Percentiles rank a stretch among this genome's conserved stretches.
Evolutionary conservation across 192 early-diverging fungal species (phyloP).

Genomic region (Mortierella antarctica): DNA sequence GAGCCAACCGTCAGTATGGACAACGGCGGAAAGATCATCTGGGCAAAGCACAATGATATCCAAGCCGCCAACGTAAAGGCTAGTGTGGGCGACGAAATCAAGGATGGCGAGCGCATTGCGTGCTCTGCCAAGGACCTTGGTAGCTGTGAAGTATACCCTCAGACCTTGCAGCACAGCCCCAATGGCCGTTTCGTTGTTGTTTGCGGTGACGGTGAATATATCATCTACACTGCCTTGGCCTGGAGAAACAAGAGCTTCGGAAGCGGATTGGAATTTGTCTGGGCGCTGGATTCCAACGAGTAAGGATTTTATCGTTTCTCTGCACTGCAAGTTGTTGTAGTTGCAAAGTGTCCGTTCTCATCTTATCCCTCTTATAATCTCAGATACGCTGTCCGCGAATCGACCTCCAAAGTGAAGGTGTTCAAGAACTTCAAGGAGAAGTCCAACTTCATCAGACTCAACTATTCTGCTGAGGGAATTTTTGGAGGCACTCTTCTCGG

Average conservation of each 20-base stretch:
- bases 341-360: background rate
- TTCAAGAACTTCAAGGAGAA: constrained; percentile 98
- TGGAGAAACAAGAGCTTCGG: constrained; percentile 99
- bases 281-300: constrained; percentile 97
- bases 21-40: constrained; percentile 95
- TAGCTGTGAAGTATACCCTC: constrained; percentile 98
- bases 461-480: constrained; percentile 92
- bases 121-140: constrained; percentile 94
- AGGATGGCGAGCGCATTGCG: constrained; percentile 94
- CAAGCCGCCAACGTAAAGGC: constrained; percentile 94
- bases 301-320: constrained; percentile 48
- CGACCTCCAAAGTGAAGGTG: constrained; percentile 86
- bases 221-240: constrained; percentile 99
- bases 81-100: constrained; percentile 79
- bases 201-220: constrained; percentile 99
- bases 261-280: constrained; percentile 95
- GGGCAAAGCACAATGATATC: constrained; percentile 98
- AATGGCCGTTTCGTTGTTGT: constrained; percentile 99
- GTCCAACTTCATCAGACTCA: constrained; percentile 72
- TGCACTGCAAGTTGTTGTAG: constrained; percentile 4
- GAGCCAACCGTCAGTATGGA: constrained; percentile 99
- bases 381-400: constrained; percentile 95
- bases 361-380: background rate
- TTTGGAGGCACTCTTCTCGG: constrained; percentile 95
- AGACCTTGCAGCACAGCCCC: constrained; percentile 95